Conservation (phyloP, 2,329 filamentous ascomycete species). For the Venturia nashicola region DNA sequence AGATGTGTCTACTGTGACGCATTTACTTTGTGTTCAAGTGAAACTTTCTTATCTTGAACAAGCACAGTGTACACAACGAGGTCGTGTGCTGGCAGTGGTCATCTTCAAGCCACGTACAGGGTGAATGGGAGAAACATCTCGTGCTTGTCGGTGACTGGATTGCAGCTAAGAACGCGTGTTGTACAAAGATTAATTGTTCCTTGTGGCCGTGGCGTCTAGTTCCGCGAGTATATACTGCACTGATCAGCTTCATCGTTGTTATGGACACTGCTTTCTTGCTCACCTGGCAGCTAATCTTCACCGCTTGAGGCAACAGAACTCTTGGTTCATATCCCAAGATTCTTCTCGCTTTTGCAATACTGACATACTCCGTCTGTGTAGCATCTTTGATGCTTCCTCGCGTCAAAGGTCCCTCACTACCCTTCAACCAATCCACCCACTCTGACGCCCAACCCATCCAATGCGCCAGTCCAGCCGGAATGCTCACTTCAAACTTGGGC, state of each 20-base stretch:
- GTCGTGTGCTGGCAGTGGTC: neutral
- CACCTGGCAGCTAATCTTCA: constrained; percentile 19
- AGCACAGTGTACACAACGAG: neutral
- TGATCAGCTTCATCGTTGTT: neutral
- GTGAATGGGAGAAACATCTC: neutral
- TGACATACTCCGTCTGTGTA: constrained; percentile 39
- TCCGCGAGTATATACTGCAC: neutral
- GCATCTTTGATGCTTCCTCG: constrained; percentile 44
- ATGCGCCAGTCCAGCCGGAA: constrained; percentile 38
- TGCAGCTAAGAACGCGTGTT: neutral
- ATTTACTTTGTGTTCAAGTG: neutral
- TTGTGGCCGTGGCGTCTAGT: neutral
- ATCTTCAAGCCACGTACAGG: neutral
- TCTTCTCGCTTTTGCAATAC: constrained; percentile 36
- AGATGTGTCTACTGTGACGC: neutral
- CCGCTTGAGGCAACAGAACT: constrained; percentile 38
- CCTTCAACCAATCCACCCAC: constrained; percentile 21
- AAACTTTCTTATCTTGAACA: neutral
- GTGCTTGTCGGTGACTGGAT: neutral
- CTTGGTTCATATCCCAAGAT: constrained; percentile 41
- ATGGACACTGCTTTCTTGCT: neutral
- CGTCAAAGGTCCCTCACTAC: constrained; percentile 34
- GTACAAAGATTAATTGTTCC: neutral
- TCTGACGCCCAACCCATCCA: constrained; percentile 32
- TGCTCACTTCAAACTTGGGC: constrained; percentile 34